Evolutionary conservation across 495 filamentous ascomycete species (phyloP).

Genomic region (Ascodesmis nigricans): DNA sequence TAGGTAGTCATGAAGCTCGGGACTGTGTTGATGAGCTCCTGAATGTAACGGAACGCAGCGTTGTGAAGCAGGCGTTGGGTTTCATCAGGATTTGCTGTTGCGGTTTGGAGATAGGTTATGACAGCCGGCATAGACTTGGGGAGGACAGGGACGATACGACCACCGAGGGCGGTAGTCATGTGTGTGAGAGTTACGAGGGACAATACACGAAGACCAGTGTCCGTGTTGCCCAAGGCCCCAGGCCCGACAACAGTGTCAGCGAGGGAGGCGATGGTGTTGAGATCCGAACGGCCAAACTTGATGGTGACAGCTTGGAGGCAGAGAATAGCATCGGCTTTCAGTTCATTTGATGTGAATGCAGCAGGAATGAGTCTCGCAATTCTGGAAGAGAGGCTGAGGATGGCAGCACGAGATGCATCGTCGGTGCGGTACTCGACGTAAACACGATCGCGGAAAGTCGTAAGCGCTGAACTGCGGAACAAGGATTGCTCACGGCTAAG

Average conservation of each 20-base stretch:
- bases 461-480: slow-evolving; percentile 57
- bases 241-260: slow-evolving; percentile 53
- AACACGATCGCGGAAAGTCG: slow-evolving; percentile 52
- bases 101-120: slow-evolving; percentile 38
- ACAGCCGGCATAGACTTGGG: slow-evolving; percentile 50
- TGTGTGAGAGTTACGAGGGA: slow-evolving; percentile 75
- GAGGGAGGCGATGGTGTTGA: slow-evolving; percentile 32
- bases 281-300: slow-evolving; percentile 66
- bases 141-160: slow-evolving; percentile 61
- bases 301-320: slow-evolving; percentile 82
- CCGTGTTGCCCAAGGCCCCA: slow-evolving; percentile 49
- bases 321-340: slow-evolving; percentile 59
- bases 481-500: slow-evolving; percentile 47
- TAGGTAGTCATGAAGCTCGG: slow-evolving; percentile 69
- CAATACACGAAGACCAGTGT: slow-evolving; percentile 50
- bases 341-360: slow-evolving; percentile 31
- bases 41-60: slow-evolving; percentile 56
- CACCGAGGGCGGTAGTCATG: slow-evolving; percentile 64
- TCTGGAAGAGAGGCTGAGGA: slow-evolving; percentile 58
- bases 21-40: slow-evolving; percentile 52
- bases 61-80: slow-evolving; percentile 37
- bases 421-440: slow-evolving; percentile 43
- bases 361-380: slow-evolving; percentile 53
- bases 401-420: slow-evolving; percentile 37
- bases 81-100: slow-evolving; percentile 26